phyloP scores from a whole-genome alignment of 2,329 filamentous ascomycete species.

The Chaetomium sp. region DNA sequence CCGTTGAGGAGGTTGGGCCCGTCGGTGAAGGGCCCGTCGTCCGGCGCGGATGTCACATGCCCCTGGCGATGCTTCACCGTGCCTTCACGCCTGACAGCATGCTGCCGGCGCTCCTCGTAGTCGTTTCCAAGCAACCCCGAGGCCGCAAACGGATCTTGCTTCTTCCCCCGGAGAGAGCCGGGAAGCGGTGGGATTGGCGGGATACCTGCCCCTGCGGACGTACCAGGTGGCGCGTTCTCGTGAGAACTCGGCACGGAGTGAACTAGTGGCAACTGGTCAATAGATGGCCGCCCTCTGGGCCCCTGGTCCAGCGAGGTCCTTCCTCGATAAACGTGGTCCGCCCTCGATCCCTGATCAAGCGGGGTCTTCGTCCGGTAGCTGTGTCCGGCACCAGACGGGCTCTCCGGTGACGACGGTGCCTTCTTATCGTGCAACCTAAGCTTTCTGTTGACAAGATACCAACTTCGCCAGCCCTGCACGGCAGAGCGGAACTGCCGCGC shows the following conservation, averaged over 20 bases:
- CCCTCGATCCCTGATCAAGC: conserved; percentile 21
- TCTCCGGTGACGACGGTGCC: conserved; percentile 27
- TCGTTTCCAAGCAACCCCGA: conserved; percentile 45
- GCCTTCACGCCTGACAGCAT: conserved; percentile 24
- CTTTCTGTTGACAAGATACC: conserved; percentile 76
- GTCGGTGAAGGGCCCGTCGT: conserved; percentile 44
- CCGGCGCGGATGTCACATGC: conserved; percentile 17
- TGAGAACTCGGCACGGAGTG: conserved; percentile 12
- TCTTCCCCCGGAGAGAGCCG: conserved; percentile 27
- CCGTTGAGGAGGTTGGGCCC: conserved; percentile 52
- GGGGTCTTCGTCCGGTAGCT: conserved; percentile 7
- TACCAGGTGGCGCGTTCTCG: neutral
- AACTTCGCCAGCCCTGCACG: conserved; percentile 80
- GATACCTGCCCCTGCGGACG: neutral
- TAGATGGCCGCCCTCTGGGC: conserved; percentile 16
- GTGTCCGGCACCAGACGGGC: conserved; percentile 1
- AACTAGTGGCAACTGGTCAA: conserved; percentile 22
- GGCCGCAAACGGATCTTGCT: conserved; percentile 41
- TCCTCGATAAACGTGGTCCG: neutral
- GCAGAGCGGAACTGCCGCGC: conserved; percentile 64
- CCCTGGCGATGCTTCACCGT: conserved; percentile 9
- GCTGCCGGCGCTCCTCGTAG: conserved; percentile 42
- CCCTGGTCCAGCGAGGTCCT: conserved; percentile 23
- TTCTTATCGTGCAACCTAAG: conserved; percentile 32
- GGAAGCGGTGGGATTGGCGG: conserved; percentile 17